A percentile compares a stretch with the other conserved stretches of the same genome.
These are phyloP conservation scores for Aspergillus sp. DNA, from an alignment of 2,329 filamentous ascomycete genomes.

Conservation along the genomic window DNA sequence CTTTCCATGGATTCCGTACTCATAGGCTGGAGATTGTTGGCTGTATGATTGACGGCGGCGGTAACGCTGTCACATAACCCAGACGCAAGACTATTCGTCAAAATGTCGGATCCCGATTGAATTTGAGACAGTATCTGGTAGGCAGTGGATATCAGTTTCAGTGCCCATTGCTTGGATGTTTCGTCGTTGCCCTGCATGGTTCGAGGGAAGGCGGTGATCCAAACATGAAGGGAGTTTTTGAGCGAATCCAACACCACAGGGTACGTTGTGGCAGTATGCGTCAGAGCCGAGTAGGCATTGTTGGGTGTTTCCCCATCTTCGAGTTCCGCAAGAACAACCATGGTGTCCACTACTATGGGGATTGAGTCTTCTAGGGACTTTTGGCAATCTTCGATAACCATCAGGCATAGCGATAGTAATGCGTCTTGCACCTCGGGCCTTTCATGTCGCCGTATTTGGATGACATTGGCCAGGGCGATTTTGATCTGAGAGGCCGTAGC, in stretches of 20 bases:
- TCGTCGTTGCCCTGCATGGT: constrained; percentile 84
- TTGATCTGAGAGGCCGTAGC: constrained; percentile 80
- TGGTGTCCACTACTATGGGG: constrained; percentile 74
- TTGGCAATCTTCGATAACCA: constrained; percentile 75
- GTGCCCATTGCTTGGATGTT: constrained; percentile 66
- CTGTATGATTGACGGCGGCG: constrained; percentile 42
- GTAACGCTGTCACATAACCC: constrained; percentile 73
- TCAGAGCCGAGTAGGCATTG: constrained; percentile 46
- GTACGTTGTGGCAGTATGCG: constrained; percentile 63
- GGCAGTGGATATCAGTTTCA: constrained; percentile 74
- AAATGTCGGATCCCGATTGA: constrained; percentile 46
- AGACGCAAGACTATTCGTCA: constrained; percentile 34
- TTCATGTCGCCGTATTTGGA: constrained; percentile 72
- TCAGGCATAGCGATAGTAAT: constrained; percentile 69
- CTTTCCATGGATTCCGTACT: constrained; percentile 15
- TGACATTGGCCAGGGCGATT: constrained; percentile 72
- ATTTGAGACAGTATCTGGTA: constrained; percentile 65
- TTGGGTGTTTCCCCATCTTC: constrained; percentile 44
- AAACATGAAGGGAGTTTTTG: constrained; percentile 72
- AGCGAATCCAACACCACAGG: constrained; percentile 62
- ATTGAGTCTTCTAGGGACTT: constrained; percentile 68
- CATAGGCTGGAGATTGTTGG: constrained; percentile 30
- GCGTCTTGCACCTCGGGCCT: constrained; percentile 66
- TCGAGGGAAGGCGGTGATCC: constrained; percentile 76
- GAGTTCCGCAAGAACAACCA: constrained; percentile 65